phyloP scores from a whole-genome alignment of 1,139 yeast genomes.

The Meyerozyma guilliermondii region DNA sequence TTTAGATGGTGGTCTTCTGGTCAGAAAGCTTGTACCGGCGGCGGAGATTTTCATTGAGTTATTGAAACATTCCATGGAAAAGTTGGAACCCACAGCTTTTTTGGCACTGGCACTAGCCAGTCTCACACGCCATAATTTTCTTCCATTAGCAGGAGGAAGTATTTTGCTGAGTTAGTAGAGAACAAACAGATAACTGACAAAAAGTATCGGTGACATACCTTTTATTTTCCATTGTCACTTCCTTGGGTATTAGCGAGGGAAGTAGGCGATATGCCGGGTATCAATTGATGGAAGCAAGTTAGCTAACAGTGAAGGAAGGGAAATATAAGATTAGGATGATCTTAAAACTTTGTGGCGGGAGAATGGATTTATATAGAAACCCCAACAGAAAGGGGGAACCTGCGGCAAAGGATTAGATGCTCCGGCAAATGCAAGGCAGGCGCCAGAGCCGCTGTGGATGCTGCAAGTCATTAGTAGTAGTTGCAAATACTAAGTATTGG shows the following conservation, averaged over 20 bases:
- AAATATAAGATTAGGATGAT: not conserved
- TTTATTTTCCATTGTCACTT: conserved; percentile 1
- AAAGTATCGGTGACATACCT: not conserved
- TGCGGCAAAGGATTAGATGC: not conserved
- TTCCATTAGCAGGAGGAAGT: conserved; percentile 45
- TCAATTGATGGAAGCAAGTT: not conserved
- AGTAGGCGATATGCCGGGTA: conserved; percentile 1
- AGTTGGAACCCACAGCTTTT: conserved; percentile 11
- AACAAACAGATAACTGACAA: not conserved
- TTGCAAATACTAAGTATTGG: not conserved
- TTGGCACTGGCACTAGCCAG: conserved; percentile 20
- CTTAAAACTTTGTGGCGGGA: not conserved
- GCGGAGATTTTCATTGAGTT: conserved; percentile 42
- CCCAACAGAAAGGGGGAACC: not conserved
- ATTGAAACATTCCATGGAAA: conserved; percentile 37
- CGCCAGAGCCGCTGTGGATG: not conserved
- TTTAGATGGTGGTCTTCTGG: conserved; percentile 42
- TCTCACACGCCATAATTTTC: conserved; percentile 45
- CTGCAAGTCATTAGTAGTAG: not conserved
- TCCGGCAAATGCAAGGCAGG: not conserved
- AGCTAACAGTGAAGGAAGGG: not conserved
- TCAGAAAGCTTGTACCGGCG: conserved; percentile 13
- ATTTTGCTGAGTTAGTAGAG: conserved; percentile 10
- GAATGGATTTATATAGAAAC: not conserved
- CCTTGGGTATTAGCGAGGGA: conserved; percentile 1